Evolutionary conservation across 768 basidiomycete genomes (phyloP).

Genomic region (Panaeolus papilionaceus): DNA sequence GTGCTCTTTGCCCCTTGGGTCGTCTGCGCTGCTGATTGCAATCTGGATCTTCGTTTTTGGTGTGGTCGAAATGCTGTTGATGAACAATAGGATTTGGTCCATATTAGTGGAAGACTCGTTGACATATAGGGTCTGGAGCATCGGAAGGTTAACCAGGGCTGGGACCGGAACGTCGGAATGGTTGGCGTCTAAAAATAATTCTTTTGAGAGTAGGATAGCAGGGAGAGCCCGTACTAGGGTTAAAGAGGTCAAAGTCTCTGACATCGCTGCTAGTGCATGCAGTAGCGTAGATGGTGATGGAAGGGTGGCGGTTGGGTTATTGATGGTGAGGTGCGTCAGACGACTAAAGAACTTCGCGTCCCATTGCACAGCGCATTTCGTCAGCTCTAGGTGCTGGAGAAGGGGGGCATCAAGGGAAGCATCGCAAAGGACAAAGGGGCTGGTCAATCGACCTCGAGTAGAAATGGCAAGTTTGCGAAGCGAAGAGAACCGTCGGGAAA

Average conservation of each 20-base stretch:
- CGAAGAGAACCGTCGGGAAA: constrained; percentile 3
- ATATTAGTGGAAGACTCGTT: not conserved
- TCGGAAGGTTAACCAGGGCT: not conserved
- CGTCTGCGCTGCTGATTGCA: not conserved
- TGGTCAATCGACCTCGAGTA: not conserved
- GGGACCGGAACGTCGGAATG: not conserved
- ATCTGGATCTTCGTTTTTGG: not conserved
- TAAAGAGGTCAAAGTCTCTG: constrained; percentile 9
- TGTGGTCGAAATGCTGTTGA: not conserved
- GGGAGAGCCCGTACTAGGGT: not conserved
- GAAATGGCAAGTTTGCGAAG: constrained; percentile 7
- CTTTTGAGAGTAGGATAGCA: not conserved
- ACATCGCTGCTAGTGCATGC: not conserved
- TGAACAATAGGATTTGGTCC: not conserved
- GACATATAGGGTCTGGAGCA: constrained; percentile 1
- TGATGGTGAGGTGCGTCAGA: not conserved
- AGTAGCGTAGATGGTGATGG: not conserved
- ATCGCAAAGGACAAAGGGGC: not conserved
- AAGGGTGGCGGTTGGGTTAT: not conserved
- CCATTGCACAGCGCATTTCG: not conserved
- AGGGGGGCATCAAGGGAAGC: not conserved
- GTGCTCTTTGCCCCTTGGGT: not conserved
- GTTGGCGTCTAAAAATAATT: not conserved
- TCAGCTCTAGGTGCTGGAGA: constrained; percentile 9
- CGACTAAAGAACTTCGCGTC: constrained; percentile 8